phyloP scores from a whole-genome alignment of 352 stramenopile genomes.

The Phytopythium delawarense region DNA sequence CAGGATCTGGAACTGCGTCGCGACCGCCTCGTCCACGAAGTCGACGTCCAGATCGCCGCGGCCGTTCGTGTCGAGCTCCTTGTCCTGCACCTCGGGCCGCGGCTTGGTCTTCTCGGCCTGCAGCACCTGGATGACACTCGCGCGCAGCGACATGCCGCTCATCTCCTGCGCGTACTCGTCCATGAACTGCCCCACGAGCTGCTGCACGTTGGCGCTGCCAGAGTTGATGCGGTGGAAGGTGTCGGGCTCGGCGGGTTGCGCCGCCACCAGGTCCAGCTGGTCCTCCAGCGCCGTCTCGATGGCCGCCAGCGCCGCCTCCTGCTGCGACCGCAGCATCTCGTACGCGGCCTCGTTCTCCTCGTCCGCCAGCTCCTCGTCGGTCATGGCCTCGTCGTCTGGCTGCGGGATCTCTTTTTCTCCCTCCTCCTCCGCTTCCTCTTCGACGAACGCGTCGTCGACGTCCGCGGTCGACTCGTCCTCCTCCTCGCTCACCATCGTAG shows the following conservation, averaged over 20 bases:
- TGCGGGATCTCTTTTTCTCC: background rate
- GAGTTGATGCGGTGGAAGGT: conserved; percentile 18
- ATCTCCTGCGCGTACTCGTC: conserved; percentile 46
- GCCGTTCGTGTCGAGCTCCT: conserved; percentile 29
- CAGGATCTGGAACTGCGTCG: conserved; percentile 41
- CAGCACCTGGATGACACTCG: conserved; percentile 39
- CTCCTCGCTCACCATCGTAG: background rate
- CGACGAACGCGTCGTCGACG: background rate
- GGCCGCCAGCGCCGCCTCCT: background rate
- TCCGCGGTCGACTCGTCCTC: no score
- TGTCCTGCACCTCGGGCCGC: conserved; percentile 33
- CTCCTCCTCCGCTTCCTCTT: background rate
- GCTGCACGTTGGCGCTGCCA: conserved; percentile 18
- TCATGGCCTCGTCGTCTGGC: background rate
- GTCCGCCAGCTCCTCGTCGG: background rate
- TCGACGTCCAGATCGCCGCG: conserved; percentile 27
- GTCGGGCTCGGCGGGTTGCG: conserved; percentile 7
- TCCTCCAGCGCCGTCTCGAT: conserved; percentile 15
- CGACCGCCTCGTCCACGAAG: conserved; percentile 34
- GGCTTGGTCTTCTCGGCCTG: conserved; percentile 45
- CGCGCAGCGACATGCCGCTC: conserved; percentile 31
- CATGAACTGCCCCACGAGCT: conserved; percentile 49
- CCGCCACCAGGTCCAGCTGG: conserved; percentile 7
- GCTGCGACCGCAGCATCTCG: background rate
- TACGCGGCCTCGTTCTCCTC: background rate